These are phyloP conservation scores for Carex myosuroides DNA, from an alignment of 176 grass and related monocot genomes.

Conservation along the genomic window DNA sequence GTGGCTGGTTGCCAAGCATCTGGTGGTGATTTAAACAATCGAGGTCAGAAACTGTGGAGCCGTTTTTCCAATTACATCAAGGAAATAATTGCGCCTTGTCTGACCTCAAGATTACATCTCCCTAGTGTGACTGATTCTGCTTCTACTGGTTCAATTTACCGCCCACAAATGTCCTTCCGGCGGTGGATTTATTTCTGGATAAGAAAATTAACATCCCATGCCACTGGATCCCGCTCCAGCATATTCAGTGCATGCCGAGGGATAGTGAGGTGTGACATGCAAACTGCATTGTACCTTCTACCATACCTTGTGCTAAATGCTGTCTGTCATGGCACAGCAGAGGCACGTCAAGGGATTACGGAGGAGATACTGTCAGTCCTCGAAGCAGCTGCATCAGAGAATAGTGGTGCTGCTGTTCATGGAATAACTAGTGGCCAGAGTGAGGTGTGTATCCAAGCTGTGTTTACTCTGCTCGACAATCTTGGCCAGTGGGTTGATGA, in stretches of 20 bases:
- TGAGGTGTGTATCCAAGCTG: slow-evolving; percentile 88
- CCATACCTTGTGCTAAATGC: slow-evolving; percentile 94
- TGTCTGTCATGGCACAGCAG: slow-evolving; percentile 76
- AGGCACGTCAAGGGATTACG: slow-evolving; percentile 79
- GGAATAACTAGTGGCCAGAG: slow-evolving; percentile 65
- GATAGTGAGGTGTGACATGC: slow-evolving; percentile 91
- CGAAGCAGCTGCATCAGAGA: slow-evolving; percentile 81
- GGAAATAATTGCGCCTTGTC: slow-evolving; percentile 94
- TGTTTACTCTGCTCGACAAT: slow-evolving; percentile 98
- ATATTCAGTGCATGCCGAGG: slow-evolving; percentile 85
- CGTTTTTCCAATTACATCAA: slow-evolving; percentile 91
- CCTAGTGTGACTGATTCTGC: slow-evolving; percentile 59
- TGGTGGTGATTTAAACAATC: slow-evolving; percentile 49
- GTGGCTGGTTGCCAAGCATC: slow-evolving; percentile 74
- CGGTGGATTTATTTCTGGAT: slow-evolving; percentile 94
- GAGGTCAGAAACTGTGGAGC: slow-evolving; percentile 72
- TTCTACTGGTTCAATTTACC: slow-evolving; percentile 55
- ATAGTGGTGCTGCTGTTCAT: slow-evolving; percentile 60
- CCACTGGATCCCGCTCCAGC: slow-evolving; percentile 64
- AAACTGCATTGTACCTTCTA: slow-evolving; percentile 79
- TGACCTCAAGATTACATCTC: slow-evolving; percentile 87
- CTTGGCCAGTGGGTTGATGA: slow-evolving; percentile 98
- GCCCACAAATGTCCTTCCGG: slow-evolving; percentile 77
- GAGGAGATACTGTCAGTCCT: slow-evolving; percentile 89
- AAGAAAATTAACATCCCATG: slow-evolving; percentile 64